Evolutionary conservation across 1,284 basidiomycete species (phyloP).

Genomic region (Leccinum huronense): DNA sequence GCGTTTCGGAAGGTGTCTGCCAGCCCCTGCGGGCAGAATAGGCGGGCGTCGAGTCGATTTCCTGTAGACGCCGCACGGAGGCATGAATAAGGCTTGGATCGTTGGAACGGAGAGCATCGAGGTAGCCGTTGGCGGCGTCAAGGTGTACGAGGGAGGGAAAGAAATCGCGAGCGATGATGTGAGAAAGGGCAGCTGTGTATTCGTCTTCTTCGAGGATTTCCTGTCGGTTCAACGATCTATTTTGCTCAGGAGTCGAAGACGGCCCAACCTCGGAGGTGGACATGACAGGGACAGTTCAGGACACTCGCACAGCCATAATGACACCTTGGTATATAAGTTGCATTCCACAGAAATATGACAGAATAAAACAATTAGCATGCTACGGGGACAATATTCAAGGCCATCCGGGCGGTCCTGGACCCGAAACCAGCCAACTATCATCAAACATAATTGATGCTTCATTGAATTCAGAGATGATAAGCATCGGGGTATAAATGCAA

Average conservation of each 20-base stretch:
- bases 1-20: constrained; percentile 62
- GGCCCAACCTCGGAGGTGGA: constrained; percentile 22
- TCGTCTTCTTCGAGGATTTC: constrained; percentile 88
- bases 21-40: constrained; percentile 37
- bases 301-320: constrained; percentile 20
- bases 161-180: constrained; percentile 96
- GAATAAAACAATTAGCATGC: constrained; percentile 17
- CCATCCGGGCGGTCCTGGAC: background rate
- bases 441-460: background rate
- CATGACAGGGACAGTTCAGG: constrained; percentile 19
- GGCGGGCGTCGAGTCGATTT: constrained; percentile 54
- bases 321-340: background rate
- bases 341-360: constrained; percentile 16
- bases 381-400: background rate
- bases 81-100: constrained; percentile 73
- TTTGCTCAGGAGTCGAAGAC: constrained; percentile 20
- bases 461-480: background rate
- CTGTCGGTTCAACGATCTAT: constrained; percentile 66
- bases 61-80: constrained; percentile 70
- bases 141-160: constrained; percentile 89
- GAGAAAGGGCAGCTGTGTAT: constrained; percentile 88
- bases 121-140: constrained; percentile 82
- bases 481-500: background rate
- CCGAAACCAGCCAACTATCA: background rate
- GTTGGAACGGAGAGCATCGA: constrained; percentile 71